phyloP scores from a whole-genome alignment of 1,284 basidiomycete genomes.

The Trametes hirsuta region DNA sequence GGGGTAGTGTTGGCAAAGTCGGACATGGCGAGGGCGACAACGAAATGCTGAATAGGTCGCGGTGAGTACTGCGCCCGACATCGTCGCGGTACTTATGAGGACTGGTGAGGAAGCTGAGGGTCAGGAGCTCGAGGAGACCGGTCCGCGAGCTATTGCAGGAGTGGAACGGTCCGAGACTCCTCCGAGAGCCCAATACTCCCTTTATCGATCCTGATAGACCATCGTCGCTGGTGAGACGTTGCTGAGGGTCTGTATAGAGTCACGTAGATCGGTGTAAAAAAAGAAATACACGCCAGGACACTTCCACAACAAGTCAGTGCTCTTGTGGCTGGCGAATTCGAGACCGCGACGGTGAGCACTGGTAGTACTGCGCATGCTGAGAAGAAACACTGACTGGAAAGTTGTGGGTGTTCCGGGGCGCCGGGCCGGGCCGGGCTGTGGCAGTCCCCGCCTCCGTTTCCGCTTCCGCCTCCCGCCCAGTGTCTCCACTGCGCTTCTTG shows the following conservation, averaged over 20 bases:
- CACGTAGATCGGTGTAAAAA: too few relatives aligned
- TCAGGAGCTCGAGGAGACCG: constrained; percentile 26
- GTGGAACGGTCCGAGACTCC: constrained; percentile 22
- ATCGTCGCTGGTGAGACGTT: neutral
- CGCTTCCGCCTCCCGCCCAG: neutral
- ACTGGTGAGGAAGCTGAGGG: constrained; percentile 4
- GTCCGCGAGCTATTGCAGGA: constrained; percentile 17
- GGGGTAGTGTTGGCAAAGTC: constrained; percentile 39
- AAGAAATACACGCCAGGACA: too few relatives aligned
- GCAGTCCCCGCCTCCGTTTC: neutral
- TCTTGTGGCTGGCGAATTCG: too few relatives aligned
- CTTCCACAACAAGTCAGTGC: too few relatives aligned
- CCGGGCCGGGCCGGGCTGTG: neutral
- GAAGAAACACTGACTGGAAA: neutral
- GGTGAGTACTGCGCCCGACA: neutral
- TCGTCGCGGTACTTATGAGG: constrained; percentile 11
- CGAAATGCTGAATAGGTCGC: neutral
- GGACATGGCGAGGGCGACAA: constrained; percentile 26
- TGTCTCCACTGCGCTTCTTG: too few relatives aligned
- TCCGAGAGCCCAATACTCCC: constrained; percentile 10
- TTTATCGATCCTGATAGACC: constrained; percentile 1
- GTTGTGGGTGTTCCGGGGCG: constrained; percentile 2
- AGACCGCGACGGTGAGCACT: too few relatives aligned
- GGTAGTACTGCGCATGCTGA: too few relatives aligned
- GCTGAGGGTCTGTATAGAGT: too few relatives aligned